phyloP scores from a whole-genome alignment of 2,329 filamentous ascomycete species.

The Fusarium circinatum region DNA sequence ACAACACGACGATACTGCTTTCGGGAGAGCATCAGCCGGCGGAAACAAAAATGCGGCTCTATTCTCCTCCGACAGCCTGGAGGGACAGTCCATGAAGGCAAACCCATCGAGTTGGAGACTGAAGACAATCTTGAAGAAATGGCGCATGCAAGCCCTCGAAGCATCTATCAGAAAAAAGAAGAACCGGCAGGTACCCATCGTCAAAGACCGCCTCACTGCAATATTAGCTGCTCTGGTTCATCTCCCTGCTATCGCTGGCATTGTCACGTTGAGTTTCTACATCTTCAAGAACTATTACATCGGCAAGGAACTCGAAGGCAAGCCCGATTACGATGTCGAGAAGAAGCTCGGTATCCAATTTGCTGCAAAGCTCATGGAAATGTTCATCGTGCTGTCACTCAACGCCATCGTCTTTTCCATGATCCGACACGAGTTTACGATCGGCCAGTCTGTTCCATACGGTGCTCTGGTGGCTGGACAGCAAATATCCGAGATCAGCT shows the following conservation, averaged over 20 bases:
- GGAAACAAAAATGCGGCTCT: neutral
- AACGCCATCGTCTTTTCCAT: conserved; percentile 34
- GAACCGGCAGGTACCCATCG: conserved; percentile 21
- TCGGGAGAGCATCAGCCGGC: neutral
- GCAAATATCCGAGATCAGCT: conserved; percentile 35
- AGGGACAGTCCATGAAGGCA: neutral
- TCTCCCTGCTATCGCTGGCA: conserved; percentile 30
- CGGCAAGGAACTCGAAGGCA: conserved; percentile 36
- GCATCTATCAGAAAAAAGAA: conserved; percentile 7
- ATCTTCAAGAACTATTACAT: conserved; percentile 40
- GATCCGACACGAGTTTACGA: conserved; percentile 31
- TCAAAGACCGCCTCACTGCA: conserved; percentile 33
- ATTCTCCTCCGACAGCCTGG: neutral
- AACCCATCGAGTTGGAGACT: conserved; percentile 24
- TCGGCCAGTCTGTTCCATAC: conserved; percentile 29
- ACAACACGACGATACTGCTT: neutral
- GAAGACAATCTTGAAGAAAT: conserved; percentile 31
- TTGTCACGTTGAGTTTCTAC: conserved; percentile 31
- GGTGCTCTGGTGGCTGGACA: conserved; percentile 34
- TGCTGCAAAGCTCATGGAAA: conserved; percentile 36
- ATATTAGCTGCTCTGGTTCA: conserved; percentile 25
- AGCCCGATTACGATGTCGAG: conserved; percentile 24
- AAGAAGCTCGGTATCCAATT: conserved; percentile 38
- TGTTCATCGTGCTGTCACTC: conserved; percentile 35
- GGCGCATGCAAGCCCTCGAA: conserved; percentile 22